Evolutionary conservation across 345 rosid species (phyloP).

Genomic region (Dimocarpus longan): DNA sequence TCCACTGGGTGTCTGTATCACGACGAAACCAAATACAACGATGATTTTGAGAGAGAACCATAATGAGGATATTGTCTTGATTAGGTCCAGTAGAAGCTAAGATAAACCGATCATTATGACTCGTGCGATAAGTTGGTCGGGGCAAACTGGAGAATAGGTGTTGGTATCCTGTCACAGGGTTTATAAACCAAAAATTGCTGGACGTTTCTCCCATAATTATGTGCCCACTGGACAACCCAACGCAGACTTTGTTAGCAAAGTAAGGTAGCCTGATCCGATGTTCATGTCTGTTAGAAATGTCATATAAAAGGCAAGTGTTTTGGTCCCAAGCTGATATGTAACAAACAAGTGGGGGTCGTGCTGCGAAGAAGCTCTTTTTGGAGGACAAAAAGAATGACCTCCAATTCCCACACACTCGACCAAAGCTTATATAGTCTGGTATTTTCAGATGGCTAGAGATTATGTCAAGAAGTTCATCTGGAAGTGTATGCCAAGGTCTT

Average conservation of each 20-base stretch:
- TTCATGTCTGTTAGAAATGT: neutral
- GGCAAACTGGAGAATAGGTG: neutral
- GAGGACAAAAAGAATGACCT: neutral
- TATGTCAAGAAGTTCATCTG: neutral
- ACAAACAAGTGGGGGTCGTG: neutral
- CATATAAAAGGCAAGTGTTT: conserved; percentile 2
- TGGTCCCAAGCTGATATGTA: neutral
- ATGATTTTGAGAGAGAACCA: neutral
- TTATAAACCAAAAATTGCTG: neutral
- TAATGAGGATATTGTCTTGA: neutral
- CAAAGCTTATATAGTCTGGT: conserved; percentile 5
- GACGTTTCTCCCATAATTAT: neutral
- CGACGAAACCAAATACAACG: neutral
- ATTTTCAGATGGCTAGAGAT: neutral
- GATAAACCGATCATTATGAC: neutral
- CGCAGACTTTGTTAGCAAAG: neutral
- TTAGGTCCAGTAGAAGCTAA: conserved; percentile 9
- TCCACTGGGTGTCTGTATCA: conserved; percentile 2
- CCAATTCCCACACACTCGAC: neutral
- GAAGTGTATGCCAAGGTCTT: conserved; percentile 13
- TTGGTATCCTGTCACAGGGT: conserved; percentile 8
- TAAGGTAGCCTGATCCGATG: neutral
- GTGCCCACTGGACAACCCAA: conserved; percentile 12
- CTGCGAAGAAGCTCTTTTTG: conserved; percentile 3
- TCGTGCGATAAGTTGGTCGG: neutral